Percentiles rank a stretch among this genome's conserved stretches.
Evolutionary conservation across 2,329 filamentous ascomycete genomes (phyloP).

Genomic region (Trichoderma sp.): DNA sequence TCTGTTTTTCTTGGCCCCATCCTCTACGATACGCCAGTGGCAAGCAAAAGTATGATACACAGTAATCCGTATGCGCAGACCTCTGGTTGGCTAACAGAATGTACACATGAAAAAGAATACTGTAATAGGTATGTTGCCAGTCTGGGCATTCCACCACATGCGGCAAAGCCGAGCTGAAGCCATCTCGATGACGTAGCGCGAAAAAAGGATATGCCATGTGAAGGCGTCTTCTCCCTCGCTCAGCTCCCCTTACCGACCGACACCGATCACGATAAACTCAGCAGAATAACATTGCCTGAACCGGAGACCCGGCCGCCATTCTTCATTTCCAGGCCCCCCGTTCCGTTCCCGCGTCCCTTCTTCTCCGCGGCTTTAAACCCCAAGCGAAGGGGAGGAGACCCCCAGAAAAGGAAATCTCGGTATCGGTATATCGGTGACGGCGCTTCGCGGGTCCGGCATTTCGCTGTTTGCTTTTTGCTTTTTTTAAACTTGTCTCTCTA

Average conservation of each 20-base stretch:
- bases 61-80: not conserved
- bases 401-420: not conserved
- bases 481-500: too few relatives aligned
- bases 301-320: not conserved
- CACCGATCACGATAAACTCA: not conserved
- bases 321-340: not conserved
- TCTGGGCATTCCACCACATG: not conserved
- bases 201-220: not conserved
- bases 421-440: not conserved
- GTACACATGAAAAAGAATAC: not conserved
- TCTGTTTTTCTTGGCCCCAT: not conserved
- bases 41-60: not conserved
- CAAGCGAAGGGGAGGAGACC: not conserved
- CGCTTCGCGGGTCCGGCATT: not conserved
- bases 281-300: not conserved
- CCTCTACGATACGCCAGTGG: not conserved
- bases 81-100: not conserved
- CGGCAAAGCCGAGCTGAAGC: conserved; percentile 6
- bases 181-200: conserved; percentile 5
- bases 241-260: not conserved
- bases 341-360: not conserved
- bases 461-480: not conserved
- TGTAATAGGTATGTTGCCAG: not conserved
- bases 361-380: not conserved
- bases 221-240: not conserved